Base-by-base conservation (phyloP, 495 filamentous ascomycete species). In the Trichoderma virens region DNA sequence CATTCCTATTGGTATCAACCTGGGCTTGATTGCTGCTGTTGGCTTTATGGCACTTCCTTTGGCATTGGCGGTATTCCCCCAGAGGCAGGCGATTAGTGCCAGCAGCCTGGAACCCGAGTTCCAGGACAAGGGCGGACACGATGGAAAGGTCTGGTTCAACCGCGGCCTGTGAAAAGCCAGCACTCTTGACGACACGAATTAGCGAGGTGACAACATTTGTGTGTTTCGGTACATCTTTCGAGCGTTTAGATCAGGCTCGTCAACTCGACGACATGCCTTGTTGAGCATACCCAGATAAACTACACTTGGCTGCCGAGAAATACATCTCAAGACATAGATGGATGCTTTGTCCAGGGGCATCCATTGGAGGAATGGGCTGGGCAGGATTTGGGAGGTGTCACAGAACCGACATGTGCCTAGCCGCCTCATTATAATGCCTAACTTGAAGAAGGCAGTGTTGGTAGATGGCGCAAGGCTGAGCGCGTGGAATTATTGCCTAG, bases 61-160 rank as follows among this genome's bases (percentile, higher is more conserved):
- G 31, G 92, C 94, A 3, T 77, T 98, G 51, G 94, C 86, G 13
- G 94, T 89, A 8, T 98, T 98, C 78, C 94, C 94, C 13, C 90
- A 96, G 79, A 79, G 91, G 63, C 92, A 98, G 80, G 81, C 81
- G 61, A 88, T 96, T 25, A 82, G 78, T 64, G 91, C 89, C 0
- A 77, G 79, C 9, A 85, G 76, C 20, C 71, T 98, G 51, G 94
- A 97, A 80, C 76, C 86, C 67, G 87, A 96, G 76, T 96, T 98
- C 72, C 85, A 85, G 76, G 86, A 83, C 0, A 81, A 81, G 60
- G 90, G 89, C n/a, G 92, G 91, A 0, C 77, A 86, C 59, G 81
- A 79, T 23, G 91, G 87, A 0, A 78, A 88, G 82, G 90, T 97
- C 9, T 90, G 90, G 70, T 97, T 97, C 71, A 97, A 97, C 72